Base-by-base conservation (phyloP, 202 grass and related monocot genomes). In the Alloteropsis angusta region DNA sequence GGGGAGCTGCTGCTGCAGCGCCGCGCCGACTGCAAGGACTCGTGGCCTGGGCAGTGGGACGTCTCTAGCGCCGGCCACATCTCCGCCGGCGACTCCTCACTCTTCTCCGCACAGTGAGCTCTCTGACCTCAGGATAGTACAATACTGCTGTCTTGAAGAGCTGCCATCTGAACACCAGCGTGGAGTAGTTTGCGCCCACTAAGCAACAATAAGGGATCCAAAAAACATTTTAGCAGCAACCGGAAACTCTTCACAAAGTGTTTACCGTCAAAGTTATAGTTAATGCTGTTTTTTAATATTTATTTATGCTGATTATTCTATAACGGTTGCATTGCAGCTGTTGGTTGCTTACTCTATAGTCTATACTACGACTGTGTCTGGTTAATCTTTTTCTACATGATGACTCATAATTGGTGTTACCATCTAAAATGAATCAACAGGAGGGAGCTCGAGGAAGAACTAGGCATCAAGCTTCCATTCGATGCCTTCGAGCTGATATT, bases 401-500 rank as follows among this genome's bases (percentile, higher is more conserved):
- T 28, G 30, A 42, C 73, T 80, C 80, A 45, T 82, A 62, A 68
- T n/a, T n/a, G n/a, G n/a, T n/a, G n/a, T n/a, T n/a, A n/a, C n/a
- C n/a, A 79, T 74, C 14, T 54, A 14, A 39, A 64, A 54, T 88
- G 49, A 25, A 56, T 90, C 65, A 60, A 76, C 75, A 97, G 94
- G 91, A 92, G 94, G 89, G 94, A 97, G 56, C 89, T 97, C 32
- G 48, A 88, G 36, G 94, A 97, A 92, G 94, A 97, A 57, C 85
- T 94, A 78, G 94, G 94, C 73, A 88, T 94, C 85, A 92, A 72
- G 41, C 94, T 97, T 80, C 91, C 94, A 60, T 35, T 85, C 23
- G 85, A 92, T 82, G 91, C 94, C 80, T 97, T 97, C 13, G 94
- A 97, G 81, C 65, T 90, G 38, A 50, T 97, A 71, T 94, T 97